These are phyloP conservation scores for Komagataella phaffii DNA, from an alignment of 805 yeast genomes.

Conservation along the genomic window DNA sequence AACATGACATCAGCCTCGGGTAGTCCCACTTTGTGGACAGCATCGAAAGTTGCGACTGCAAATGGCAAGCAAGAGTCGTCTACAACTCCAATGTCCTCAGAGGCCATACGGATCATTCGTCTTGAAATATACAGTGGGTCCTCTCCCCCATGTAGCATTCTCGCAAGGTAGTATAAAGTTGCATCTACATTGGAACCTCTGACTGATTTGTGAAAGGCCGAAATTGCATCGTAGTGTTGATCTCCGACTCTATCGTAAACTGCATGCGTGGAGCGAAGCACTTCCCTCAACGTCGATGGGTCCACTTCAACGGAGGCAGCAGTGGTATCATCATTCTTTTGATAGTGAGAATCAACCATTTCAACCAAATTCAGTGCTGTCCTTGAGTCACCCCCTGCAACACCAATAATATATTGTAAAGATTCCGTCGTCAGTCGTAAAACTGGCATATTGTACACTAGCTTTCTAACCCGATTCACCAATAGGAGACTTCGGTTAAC, in stretches of 20 bases:
- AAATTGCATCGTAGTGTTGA: slow-evolving; percentile 85
- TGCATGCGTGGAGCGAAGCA: slow-evolving; percentile 36
- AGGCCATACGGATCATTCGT: slow-evolving; percentile 87
- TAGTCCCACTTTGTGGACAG: slow-evolving; percentile 82
- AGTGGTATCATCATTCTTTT: slow-evolving; percentile 10
- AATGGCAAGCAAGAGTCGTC: slow-evolving; percentile 81
- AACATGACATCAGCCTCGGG: slow-evolving; percentile 87
- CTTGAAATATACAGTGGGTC: slow-evolving; percentile 84
- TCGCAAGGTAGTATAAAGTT: slow-evolving; percentile 69
- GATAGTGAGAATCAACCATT: slow-evolving; percentile 41
- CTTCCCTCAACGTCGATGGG: slow-evolving; percentile 17
- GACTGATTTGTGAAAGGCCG: slow-evolving; percentile 89
- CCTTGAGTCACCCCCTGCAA: slow-evolving; percentile 84
- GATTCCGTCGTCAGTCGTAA: slow-evolving; percentile 42
- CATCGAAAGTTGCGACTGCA: slow-evolving; percentile 74
- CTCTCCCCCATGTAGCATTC: slow-evolving; percentile 91
- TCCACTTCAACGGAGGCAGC: slow-evolving; percentile 17
- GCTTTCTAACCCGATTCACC: slow-evolving; percentile 44
- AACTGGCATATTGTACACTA: slow-evolving; percentile 33
- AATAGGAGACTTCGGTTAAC: slow-evolving; percentile 43
- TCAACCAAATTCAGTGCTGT: slow-evolving; percentile 74
- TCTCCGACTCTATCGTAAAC: slow-evolving; percentile 84
- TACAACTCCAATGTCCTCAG: slow-evolving; percentile 83
- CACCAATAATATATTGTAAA: slow-evolving; percentile 51
- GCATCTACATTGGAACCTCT: slow-evolving; percentile 90